Evolutionary conservation across 2,329 filamentous ascomycete species (phyloP), one percentile per base, ranked within the genome.

Genomic region (Fusarium incarnatum): DNA sequence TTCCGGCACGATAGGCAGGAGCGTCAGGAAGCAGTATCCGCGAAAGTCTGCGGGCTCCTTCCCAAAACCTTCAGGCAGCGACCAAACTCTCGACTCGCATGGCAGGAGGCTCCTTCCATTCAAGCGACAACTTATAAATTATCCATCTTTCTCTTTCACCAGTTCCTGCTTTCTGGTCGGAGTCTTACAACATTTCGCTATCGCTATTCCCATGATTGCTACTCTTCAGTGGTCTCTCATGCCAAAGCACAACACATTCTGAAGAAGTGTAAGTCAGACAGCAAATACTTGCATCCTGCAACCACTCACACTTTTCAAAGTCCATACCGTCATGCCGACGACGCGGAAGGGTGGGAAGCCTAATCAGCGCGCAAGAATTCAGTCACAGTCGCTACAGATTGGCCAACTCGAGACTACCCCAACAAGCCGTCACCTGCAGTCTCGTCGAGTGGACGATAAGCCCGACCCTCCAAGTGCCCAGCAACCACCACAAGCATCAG

Each of bases 351-450:
- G 71, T 60, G 62, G 44, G 47, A 73, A 59, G 28, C 22, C 70
- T 60, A 58, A 53, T 30, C 71, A 73, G 48, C 49, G 60, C 16
- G 25, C 52, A 23, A 74, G 59, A 48, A 32, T 23, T 23, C 70
- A 64, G 34, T 63, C 59, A 22, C 67, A 58, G 16, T 16, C 68
- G 13, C 70, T 71, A 0, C 57, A 72, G 41, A 72, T 81, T 20
- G 72, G 74, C 4, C 63, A 80, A 55, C 72, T 81, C 5, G 78
- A 81, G 9, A 79, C 77, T 3, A 79, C 79, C 8, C 77, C 79
- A 8, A 79, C 75, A 2, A 74, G 68, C n/a, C 75, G 60, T 12
- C 68, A 73, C 47, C 50, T 72, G 10, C 67, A 72, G 47, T 72
- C 72, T 42, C 68, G 60, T 5, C 46, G 41, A 42, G 55, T 22